These are phyloP conservation scores for Nicotiana attenuata DNA, from an alignment of 257 asterid species.

Conservation along the genomic window DNA sequence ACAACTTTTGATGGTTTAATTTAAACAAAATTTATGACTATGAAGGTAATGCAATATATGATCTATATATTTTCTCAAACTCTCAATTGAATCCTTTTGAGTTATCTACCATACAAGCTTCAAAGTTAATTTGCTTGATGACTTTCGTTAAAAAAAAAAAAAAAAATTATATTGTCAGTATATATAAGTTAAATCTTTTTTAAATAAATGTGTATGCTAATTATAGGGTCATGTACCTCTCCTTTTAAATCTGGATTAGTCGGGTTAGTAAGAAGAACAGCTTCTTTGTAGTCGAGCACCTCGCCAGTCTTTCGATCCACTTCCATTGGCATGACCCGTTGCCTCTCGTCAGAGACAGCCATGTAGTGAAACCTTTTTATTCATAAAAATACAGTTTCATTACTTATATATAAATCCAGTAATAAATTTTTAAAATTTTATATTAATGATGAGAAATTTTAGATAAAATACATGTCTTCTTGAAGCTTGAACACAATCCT, in stretches of 20 bases:
- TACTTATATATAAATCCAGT: neutral
- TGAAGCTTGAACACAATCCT: slow-evolving; percentile 47
- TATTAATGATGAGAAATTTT: neutral
- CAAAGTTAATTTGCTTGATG: too few species aligned
- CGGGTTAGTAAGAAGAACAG: slow-evolving; percentile 44
- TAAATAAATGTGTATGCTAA: neutral
- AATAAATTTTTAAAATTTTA: too few species aligned
- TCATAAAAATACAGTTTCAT: neutral
- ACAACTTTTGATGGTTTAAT: too few species aligned
- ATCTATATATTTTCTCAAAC: neutral
- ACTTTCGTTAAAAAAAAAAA: neutral
- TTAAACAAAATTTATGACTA: too few species aligned
- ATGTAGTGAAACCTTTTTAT: slow-evolving; percentile 51
- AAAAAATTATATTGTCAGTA: neutral
- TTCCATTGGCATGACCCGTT: slow-evolving; percentile 45
- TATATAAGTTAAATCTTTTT: neutral
- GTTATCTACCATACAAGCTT: neutral
- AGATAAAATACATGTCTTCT: slow-evolving; percentile 14
- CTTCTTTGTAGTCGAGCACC: slow-evolving; percentile 45
- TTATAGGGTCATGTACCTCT: slow-evolving; percentile 37
- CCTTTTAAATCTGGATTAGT: slow-evolving; percentile 34
- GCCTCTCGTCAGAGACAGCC: slow-evolving; percentile 55
- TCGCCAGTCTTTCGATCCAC: slow-evolving; percentile 34
- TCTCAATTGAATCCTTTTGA: neutral
- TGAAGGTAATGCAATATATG: neutral